Percentiles rank a stretch among this genome's conserved stretches.
phyloP scores from a whole-genome alignment of 345 rosid species.

The Psidium friedrichsthalianum region DNA sequence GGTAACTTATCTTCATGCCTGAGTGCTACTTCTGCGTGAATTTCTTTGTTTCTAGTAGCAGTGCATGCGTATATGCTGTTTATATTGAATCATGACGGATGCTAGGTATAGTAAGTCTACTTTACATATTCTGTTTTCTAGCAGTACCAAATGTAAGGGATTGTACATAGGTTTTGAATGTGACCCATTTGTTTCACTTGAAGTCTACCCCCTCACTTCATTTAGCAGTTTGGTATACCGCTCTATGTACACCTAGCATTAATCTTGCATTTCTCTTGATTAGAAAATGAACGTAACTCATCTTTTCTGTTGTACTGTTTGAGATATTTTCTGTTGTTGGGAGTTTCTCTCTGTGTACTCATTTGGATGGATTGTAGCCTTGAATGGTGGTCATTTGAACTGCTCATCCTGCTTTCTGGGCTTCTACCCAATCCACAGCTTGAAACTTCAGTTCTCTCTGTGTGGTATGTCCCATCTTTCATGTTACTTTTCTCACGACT shows the following conservation, averaged over 20 bases:
- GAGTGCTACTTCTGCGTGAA: neutral
- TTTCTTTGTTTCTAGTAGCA: neutral
- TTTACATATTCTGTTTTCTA: neutral
- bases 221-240: neutral
- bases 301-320: neutral
- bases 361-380: slow-evolving; percentile 32
- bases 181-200: neutral
- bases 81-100: neutral
- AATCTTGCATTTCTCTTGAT: neutral
- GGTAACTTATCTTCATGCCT: slow-evolving; percentile 10
- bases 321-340: neutral
- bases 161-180: neutral
- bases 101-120: neutral
- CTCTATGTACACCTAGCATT: neutral
- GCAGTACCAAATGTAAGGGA: neutral
- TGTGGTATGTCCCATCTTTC: slow-evolving; percentile 40
- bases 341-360: neutral
- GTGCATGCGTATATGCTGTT: neutral
- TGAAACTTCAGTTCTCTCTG: slow-evolving; percentile 79
- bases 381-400: slow-evolving; percentile 96
- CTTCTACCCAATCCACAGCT: slow-evolving; percentile 73
- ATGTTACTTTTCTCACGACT: neutral
- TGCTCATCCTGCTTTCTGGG: slow-evolving; percentile 73
- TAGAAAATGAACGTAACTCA: neutral
- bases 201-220: neutral